phyloP scores from a whole-genome alignment of 2,329 filamentous ascomycete species.

The Aschersonia sp. region DNA sequence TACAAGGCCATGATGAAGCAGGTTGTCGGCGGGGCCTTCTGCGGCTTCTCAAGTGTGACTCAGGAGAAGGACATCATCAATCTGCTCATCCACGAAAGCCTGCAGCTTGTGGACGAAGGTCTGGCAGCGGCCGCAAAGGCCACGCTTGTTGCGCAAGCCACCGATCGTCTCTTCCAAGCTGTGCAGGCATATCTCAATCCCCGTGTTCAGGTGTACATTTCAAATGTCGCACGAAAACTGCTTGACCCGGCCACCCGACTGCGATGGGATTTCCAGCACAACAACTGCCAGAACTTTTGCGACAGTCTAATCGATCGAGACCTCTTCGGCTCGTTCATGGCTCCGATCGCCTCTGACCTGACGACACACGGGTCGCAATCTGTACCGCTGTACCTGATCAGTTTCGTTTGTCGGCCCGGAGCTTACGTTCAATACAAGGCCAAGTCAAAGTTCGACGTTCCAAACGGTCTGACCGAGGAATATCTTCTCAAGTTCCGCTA shows the following conservation, averaged over 20 bases:
- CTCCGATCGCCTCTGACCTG: neutral
- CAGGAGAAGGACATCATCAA: slow-evolving; percentile 14
- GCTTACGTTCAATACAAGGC: slow-evolving; percentile 12
- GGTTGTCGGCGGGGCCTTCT: slow-evolving; percentile 21
- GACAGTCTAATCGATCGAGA: slow-evolving; percentile 16
- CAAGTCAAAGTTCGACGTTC: slow-evolving; percentile 20
- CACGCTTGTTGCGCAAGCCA: slow-evolving; percentile 5
- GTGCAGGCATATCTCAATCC: slow-evolving; percentile 11
- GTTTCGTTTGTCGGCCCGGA: slow-evolving; percentile 20
- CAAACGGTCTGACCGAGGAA: slow-evolving; percentile 26
- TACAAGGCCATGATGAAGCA: slow-evolving; percentile 25
- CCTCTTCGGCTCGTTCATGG: slow-evolving; percentile 16
- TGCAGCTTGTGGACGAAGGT: slow-evolving; percentile 9
- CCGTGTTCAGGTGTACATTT: slow-evolving; percentile 15
- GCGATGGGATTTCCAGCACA: slow-evolving; percentile 15
- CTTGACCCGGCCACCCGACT: slow-evolving; percentile 12
- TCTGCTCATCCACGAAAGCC: slow-evolving; percentile 11
- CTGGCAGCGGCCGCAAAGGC: slow-evolving; percentile 5
- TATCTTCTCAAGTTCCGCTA: slow-evolving; percentile 24
- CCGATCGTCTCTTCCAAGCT: slow-evolving; percentile 6
- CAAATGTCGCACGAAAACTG: slow-evolving; percentile 14
- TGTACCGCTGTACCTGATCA: slow-evolving; percentile 20
- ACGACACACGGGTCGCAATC: neutral
- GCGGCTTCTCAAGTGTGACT: slow-evolving; percentile 10
- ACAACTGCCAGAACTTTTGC: slow-evolving; percentile 25